Conservation (phyloP, 257 asterid species). For the Salvia splendens region DNA sequence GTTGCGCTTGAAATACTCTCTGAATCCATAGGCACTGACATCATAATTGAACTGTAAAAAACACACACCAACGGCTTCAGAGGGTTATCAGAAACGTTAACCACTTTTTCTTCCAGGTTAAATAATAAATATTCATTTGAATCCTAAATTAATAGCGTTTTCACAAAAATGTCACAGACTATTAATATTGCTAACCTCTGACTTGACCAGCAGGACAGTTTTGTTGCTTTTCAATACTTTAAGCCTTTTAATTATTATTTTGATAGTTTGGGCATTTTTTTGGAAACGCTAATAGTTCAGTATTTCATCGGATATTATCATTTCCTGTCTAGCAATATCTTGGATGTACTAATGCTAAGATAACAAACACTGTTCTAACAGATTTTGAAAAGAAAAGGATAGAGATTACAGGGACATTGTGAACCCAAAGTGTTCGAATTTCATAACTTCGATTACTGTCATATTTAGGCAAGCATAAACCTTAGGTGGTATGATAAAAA, state of each 20-base stretch:
- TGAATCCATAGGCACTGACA: constrained; percentile 74
- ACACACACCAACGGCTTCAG: constrained; percentile 25
- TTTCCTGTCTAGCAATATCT: neutral
- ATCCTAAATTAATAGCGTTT: no score
- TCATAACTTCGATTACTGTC: neutral
- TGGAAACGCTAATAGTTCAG: no score
- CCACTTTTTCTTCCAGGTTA: neutral
- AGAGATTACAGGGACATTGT: neutral
- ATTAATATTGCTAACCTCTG: no score
- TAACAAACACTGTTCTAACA: neutral
- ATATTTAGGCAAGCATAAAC: constrained; percentile 15
- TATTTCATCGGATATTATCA: neutral
- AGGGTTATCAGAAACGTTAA: neutral
- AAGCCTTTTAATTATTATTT: no score
- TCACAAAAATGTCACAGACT: no score
- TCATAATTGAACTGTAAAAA: constrained; percentile 69
- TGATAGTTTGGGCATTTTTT: no score
- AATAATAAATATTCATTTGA: no score
- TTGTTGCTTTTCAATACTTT: no score
- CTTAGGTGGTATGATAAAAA: neutral
- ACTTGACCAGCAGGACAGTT: no score
- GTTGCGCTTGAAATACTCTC: constrained; percentile 84
- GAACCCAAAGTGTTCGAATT: neutral
- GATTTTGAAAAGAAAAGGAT: neutral
- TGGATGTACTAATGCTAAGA: constrained; percentile 16